These are phyloP conservation scores for Pyrenophora graminea DNA, from an alignment of 2,329 filamentous ascomycete species.

Conservation along the genomic window DNA sequence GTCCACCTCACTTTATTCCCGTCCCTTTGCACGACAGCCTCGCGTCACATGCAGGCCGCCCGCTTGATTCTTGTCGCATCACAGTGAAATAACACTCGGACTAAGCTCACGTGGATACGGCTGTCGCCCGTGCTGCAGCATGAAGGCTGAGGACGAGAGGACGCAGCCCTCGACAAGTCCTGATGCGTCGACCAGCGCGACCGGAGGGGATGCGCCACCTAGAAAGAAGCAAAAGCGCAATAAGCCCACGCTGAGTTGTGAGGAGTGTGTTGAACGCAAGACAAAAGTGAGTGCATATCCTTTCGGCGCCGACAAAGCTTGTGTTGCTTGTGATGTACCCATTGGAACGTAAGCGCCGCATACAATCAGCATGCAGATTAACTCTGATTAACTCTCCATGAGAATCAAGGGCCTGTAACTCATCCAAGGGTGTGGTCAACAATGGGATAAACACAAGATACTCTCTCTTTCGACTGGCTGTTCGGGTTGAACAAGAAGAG, in stretches of 20 bases:
- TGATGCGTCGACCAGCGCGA: conserved; percentile 19
- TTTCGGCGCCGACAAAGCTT: background rate
- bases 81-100: background rate
- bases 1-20: conserved; percentile 31
- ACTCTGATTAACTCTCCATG: too few species aligned
- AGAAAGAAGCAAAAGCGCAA: conserved; percentile 81
- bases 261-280: conserved; percentile 80
- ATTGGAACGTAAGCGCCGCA: background rate
- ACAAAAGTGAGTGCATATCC: conserved; percentile 65
- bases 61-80: conserved; percentile 10
- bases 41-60: conserved; percentile 20
- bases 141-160: conserved; percentile 15
- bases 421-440: too few species aligned
- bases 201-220: conserved; percentile 40
- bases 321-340: background rate
- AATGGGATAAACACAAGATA: too few species aligned
- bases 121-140: background rate
- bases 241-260: conserved; percentile 78
- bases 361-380: background rate
- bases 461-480: too few species aligned
- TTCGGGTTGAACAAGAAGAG: background rate
- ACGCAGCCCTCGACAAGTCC: conserved; percentile 27
- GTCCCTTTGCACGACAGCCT: conserved; percentile 27
- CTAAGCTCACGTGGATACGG: background rate
- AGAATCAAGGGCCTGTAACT: too few species aligned